Evolutionary conservation across 2,329 filamentous ascomycete genomes (phyloP).

Genomic region (Colletotrichum lini): DNA sequence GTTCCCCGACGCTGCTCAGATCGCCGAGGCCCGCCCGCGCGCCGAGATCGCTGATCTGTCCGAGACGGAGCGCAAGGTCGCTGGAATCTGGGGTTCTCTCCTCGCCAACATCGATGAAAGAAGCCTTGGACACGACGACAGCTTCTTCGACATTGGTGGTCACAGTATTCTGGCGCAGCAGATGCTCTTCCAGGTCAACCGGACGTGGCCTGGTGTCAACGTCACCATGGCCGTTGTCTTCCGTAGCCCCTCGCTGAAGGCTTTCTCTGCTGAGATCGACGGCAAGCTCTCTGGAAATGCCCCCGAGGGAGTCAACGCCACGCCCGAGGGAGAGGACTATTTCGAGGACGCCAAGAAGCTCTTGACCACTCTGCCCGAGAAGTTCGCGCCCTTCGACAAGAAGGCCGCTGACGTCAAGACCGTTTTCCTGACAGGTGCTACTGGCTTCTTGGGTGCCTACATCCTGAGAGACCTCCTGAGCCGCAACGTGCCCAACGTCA

Average conservation of each 20-base stretch:
- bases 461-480: constrained; percentile 82
- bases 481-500: constrained; percentile 67
- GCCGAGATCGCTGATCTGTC: constrained; percentile 56
- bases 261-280: constrained; percentile 68
- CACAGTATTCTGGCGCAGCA: constrained; percentile 72
- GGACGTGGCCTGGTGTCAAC: constrained; percentile 56
- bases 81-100: constrained; percentile 41
- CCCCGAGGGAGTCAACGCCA: constrained; percentile 63
- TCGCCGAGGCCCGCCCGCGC: constrained; percentile 14
- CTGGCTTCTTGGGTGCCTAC: constrained; percentile 90
- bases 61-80: constrained; percentile 72
- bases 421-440: constrained; percentile 89
- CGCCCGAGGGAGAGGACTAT: constrained; percentile 61
- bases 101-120: constrained; percentile 55
- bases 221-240: constrained; percentile 81
- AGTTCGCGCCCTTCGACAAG: constrained; percentile 29
- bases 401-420: constrained; percentile 69
- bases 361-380: constrained; percentile 3
- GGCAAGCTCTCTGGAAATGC: constrained; percentile 49
- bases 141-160: constrained; percentile 58
- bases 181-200: constrained; percentile 78
- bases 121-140: constrained; percentile 47
- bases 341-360: constrained; percentile 56
- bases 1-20: constrained; percentile 70
- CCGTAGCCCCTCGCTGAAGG: constrained; percentile 68